Conservation (phyloP, 140 eudicot genomes). For the Oenanthe javanica region DNA sequence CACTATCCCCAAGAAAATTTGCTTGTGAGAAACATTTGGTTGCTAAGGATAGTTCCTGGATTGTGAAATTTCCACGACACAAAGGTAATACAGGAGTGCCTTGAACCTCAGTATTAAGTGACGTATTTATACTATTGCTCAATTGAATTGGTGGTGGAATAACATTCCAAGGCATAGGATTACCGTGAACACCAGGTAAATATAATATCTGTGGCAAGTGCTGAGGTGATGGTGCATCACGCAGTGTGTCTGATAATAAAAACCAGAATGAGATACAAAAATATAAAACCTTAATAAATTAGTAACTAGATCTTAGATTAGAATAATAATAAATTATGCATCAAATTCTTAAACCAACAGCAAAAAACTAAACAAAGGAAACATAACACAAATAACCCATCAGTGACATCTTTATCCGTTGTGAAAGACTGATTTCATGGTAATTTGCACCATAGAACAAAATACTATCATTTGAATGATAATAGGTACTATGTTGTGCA, state of each 20-base stretch:
- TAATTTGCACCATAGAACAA: neutral
- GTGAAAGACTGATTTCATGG: neutral
- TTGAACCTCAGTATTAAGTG: slow-evolving; percentile 1
- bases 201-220: neutral
- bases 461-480: neutral
- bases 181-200: neutral
- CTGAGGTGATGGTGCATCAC: neutral
- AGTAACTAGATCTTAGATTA: neutral
- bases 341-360: neutral
- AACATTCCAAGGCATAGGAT: slow-evolving; percentile 5
- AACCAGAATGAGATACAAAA: neutral
- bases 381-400: neutral
- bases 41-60: slow-evolving; percentile 43
- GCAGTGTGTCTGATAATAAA: neutral
- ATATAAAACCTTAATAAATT: neutral
- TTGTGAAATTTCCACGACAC: slow-evolving; percentile 29
- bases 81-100: neutral
- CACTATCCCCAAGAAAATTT: slow-evolving; percentile 53
- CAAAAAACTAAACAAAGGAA: neutral
- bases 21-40: slow-evolving; percentile 40
- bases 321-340: neutral
- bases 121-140: neutral
- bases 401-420: neutral
- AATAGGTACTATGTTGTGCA: neutral
- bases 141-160: neutral